These are phyloP conservation scores for Trichoderma cornu-damae DNA, from an alignment of 2,329 filamentous ascomycete genomes.

Conservation along the genomic window DNA sequence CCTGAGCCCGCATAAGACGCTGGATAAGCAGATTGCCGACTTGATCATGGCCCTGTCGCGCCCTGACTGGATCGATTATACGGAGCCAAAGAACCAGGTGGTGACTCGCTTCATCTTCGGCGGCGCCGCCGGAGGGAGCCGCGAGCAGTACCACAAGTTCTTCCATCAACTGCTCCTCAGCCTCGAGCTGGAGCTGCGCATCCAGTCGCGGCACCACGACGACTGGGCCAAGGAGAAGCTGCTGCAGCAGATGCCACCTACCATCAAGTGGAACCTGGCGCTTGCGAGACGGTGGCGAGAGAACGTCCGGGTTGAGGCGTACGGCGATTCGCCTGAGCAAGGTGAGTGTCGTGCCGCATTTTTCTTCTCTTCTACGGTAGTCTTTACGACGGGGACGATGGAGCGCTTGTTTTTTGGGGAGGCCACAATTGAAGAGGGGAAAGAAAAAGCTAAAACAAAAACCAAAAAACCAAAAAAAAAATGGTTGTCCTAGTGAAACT, in stretches of 20 bases:
- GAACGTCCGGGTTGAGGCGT: slow-evolving; percentile 61
- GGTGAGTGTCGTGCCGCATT: slow-evolving; percentile 34
- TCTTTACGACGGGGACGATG: background rate
- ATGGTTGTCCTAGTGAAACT: slow-evolving; percentile 51
- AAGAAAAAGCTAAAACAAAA: background rate
- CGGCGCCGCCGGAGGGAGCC: slow-evolving; percentile 49
- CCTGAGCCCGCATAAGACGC: slow-evolving; percentile 54
- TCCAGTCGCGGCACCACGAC: slow-evolving; percentile 57
- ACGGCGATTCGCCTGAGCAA: slow-evolving; percentile 48
- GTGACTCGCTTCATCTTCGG: slow-evolving; percentile 68
- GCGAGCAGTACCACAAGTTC: slow-evolving; percentile 58
- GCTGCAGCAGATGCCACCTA: slow-evolving; percentile 60
- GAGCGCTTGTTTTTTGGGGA: too few relatives aligned
- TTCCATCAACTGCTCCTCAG: slow-evolving; percentile 73
- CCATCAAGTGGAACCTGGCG: slow-evolving; percentile 67
- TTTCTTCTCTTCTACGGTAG: background rate
- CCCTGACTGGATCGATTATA: slow-evolving; percentile 71
- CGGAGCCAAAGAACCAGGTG: slow-evolving; percentile 63
- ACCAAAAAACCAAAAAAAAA: too few relatives aligned
- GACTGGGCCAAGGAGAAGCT: slow-evolving; percentile 61
- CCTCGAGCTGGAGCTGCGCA: slow-evolving; percentile 65
- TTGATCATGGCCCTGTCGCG: slow-evolving; percentile 64
- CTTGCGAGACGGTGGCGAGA: slow-evolving; percentile 69
- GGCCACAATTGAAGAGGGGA: background rate
- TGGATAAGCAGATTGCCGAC: slow-evolving; percentile 68